Evolutionary conservation across 1,139 yeast species (phyloP), one percentile per base, ranked within the genome.

Genomic region (Eremothecium coryli): DNA sequence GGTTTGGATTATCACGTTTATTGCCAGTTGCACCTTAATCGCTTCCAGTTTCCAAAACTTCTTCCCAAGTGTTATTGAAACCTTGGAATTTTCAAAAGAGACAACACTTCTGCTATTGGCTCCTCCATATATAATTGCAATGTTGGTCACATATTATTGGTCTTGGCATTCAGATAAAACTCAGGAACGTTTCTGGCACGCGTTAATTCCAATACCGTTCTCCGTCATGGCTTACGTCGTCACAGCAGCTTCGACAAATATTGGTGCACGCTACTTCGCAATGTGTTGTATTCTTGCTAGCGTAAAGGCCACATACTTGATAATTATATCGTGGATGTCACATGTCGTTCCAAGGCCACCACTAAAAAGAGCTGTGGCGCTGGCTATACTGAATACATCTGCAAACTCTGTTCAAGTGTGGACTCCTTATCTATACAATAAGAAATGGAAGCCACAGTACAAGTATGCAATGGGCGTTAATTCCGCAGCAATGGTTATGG

Each of bases 251-350:
- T 70, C 77, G 1, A 55, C 69, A 38, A 70, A 72, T 45, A 68
- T 71, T 2, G 79, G 73, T 4, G 77, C 78, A 3, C 60, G 80
- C 40, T 73, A 73, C 45, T 71, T 72, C 41, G 70, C 78, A 28
- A 73, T 73, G 78, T 70, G 76, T 52, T 58, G 73, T 37, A 71
- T 73, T 76, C 69, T 73, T 38, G 76, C 76, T 24, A 65, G 73
- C 1, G 54, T 73, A 36, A 73, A 73, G 49, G 70, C 76, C 49
- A 66, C 77, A 0, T 73, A 71, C 50, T 71, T 74, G 12, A 66
- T 69, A 4, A 68, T 70, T 33, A 60, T 71, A 35, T 64, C 79
- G 2, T 73, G 79, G 76, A 65, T 71, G 62, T 66, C 76, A 7
- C 69, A 70, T 45, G 66, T 66, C 44, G 50, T 61, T 7, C 60